Conservation (phyloP, 345 rosid species). For the Populus ilicifolia region DNA sequence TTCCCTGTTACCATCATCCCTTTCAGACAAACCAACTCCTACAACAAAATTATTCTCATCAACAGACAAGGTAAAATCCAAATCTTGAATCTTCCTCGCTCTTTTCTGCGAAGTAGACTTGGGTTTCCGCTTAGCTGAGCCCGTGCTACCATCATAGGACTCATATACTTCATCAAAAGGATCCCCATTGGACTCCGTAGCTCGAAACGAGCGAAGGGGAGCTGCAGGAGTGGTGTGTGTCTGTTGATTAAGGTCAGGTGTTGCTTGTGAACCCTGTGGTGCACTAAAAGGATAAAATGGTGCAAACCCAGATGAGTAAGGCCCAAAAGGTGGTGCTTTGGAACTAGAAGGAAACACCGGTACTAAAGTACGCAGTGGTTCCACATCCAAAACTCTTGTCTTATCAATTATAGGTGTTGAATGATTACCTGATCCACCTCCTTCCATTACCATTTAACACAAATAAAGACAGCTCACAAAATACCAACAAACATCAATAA, state of each 20-base stretch:
- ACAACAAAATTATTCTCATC: constrained; percentile 10
- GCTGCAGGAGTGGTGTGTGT: constrained; percentile 31
- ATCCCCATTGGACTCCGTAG: constrained; percentile 33
- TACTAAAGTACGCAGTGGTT: constrained; percentile 63
- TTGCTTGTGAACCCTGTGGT: constrained; percentile 20
- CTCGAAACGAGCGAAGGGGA: constrained; percentile 55
- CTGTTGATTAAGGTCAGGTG: constrained; percentile 45
- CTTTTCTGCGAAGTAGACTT: neutral
- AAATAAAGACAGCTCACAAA: neutral
- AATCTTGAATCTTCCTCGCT: constrained; percentile 8
- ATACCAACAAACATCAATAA: neutral
- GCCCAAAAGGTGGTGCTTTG: constrained; percentile 51
- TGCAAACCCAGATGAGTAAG: constrained; percentile 61
- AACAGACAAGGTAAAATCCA: constrained; percentile 13
- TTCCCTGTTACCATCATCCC: constrained; percentile 25
- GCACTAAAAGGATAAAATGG: constrained; percentile 62
- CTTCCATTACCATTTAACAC: constrained; percentile 36
- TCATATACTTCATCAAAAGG: constrained; percentile 1
- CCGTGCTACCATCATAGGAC: neutral
- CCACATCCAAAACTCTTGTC: constrained; percentile 65
- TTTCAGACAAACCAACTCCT: constrained; percentile 22
- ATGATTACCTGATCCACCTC: constrained; percentile 34
- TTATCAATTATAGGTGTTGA: constrained; percentile 42
- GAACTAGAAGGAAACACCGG: constrained; percentile 50
- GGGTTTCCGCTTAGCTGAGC: neutral